Evolutionary conservation across 805 yeast genomes (phyloP).

Genomic region (Candida bentonensis): DNA sequence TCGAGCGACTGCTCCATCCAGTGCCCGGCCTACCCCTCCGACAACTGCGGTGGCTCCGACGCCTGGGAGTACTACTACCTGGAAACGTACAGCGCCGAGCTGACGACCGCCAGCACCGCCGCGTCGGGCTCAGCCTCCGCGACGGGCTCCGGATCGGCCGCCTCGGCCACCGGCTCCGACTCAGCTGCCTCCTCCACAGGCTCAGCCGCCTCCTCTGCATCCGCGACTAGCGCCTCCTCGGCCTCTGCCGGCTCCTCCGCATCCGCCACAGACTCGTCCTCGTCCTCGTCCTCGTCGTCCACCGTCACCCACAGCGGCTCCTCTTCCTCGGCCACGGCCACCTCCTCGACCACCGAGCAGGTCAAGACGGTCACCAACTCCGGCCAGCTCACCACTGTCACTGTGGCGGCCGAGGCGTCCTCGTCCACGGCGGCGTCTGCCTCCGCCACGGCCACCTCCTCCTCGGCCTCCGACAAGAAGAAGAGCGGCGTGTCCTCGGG

Average conservation of each 20-base stretch:
- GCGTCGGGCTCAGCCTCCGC: constrained; percentile 4
- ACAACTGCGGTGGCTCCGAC: constrained; percentile 49
- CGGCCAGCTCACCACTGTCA: constrained; percentile 1
- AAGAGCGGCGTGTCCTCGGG: constrained; percentile 25
- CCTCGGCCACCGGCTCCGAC: constrained; percentile 10
- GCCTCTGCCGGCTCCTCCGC: constrained; percentile 9
- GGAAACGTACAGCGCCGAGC: constrained; percentile 11
- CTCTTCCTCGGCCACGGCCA: constrained; percentile 9
- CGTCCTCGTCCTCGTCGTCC: constrained; percentile 12
- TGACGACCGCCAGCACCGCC: constrained; percentile 7
- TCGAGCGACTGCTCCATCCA: constrained; percentile 26
- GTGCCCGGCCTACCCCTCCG: constrained; percentile 52
- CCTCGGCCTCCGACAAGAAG: constrained; percentile 14
- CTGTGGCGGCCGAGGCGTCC: constrained; percentile 3
- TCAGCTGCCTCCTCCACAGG: constrained; percentile 20
- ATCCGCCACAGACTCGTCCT: constrained; percentile 12
- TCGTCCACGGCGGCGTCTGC: constrained; percentile 15
- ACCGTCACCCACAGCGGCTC: too few species aligned
- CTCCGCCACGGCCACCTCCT: constrained; percentile 16
- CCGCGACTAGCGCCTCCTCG: constrained; percentile 15
- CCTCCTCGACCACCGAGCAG: constrained; percentile 8
- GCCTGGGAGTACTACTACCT: constrained; percentile 23
- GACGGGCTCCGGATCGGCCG: constrained; percentile 10
- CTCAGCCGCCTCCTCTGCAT: constrained; percentile 18
- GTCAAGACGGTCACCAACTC: constrained; percentile 8